Conservation (phyloP, 441 rosid species). For the Breynia disticha region DNA sequence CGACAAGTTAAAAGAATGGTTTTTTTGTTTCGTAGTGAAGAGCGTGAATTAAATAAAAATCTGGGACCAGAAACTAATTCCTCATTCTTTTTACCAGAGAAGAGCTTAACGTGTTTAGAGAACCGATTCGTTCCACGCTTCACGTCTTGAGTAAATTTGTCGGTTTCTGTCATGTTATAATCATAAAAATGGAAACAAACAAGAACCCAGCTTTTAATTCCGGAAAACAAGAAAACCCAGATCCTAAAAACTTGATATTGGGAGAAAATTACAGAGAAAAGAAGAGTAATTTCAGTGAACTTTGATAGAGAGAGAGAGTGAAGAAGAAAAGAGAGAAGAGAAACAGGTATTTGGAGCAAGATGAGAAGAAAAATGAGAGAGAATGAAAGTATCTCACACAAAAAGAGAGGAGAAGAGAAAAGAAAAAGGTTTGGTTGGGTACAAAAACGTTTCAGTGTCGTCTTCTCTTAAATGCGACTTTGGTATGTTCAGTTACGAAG, state of each 20-base stretch:
- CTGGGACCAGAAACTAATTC: background rate
- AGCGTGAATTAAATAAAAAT: conserved; percentile 12
- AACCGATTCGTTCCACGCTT: conserved; percentile 49
- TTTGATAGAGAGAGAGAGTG: conserved; percentile 1
- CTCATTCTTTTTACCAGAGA: no score
- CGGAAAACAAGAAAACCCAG: background rate
- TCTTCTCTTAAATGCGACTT: no score
- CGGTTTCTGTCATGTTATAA: conserved; percentile 32
- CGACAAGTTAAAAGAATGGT: conserved; percentile 24
- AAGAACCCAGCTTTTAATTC: conserved; percentile 6
- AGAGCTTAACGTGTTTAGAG: conserved; percentile 32
- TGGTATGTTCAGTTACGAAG: no score
- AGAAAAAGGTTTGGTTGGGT: no score
- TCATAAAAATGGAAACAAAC: no score
- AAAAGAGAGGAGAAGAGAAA: no score
- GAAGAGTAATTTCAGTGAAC: no score
- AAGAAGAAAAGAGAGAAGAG: background rate
- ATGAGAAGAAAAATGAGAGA: background rate
- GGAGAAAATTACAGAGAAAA: no score
- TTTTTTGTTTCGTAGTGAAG: conserved; percentile 20
- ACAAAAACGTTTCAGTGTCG: no score
- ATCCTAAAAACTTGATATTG: no score
- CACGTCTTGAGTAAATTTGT: conserved; percentile 49
- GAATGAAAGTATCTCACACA: background rate
- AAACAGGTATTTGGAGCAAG: no score